Base-by-base conservation (phyloP, 352 stramenopile genomes). In the Phytophthora cactorum region DNA sequence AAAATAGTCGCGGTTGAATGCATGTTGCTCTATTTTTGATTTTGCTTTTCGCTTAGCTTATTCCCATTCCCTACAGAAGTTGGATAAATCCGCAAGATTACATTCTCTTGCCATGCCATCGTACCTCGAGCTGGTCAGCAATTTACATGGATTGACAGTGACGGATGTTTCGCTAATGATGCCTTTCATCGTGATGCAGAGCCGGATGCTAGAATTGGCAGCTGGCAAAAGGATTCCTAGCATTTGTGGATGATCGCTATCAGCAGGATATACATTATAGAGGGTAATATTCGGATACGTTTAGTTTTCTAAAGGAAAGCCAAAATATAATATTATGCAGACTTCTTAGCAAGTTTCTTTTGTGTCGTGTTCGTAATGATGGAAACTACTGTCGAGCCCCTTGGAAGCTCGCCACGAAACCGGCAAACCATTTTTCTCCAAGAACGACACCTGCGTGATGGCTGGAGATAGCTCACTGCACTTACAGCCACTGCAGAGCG, bases 1-100 rank as follows among this genome's bases (percentile, higher is more conserved):
- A 72, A 59, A 68, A 52, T 70, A 77, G 64, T 74, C 68, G 68
- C 55, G 59, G 72, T 79, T 79, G 72, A 77, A 79, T 77, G 59
- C 64, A 75, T 75, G 67, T 79, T 79, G 69, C 69, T 77, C 58
- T 76, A 75, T 74, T 79, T 77, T 75, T 67, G 64, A 70, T 70
- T 68, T 41, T 43, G 17, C 59, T 36, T 50, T 36, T 50, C 55
- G 47, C 47, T 55, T 56, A 60, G 39, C 50, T 63, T 59, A 53
- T 58, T 70, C 45, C 32, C 17, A 29, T 56, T 59, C 12, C 12
- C 12, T 43, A 22, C 22, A 22, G 22, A 1, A 43, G 36, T 43
- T 43, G 49, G 54, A 65, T 62, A 49, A 69, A 68, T 41, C 4
- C 36, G 53, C 66, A 57, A 61, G 59, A 60, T 56, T 34, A 64